Percentiles rank a stretch among this genome's conserved stretches.
These are phyloP conservation scores for Colletotrichum sp. DNA, from an alignment of 2,329 filamentous ascomycete species.

Conservation along the genomic window DNA sequence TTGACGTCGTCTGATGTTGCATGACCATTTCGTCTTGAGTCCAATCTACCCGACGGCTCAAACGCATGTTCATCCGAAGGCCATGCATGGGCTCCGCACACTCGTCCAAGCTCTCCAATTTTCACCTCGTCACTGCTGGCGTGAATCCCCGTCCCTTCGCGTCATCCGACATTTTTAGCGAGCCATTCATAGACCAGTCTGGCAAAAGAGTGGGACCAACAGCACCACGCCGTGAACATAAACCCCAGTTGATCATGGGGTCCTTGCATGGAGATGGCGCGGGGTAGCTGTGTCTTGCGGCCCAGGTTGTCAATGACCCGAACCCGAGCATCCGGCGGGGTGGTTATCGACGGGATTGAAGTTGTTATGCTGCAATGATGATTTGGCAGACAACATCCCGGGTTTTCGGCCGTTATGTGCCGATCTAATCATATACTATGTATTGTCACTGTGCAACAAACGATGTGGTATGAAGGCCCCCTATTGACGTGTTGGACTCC, in stretches of 20 bases:
- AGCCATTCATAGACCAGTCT: neutral
- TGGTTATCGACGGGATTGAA: neutral
- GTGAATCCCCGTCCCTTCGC: neutral
- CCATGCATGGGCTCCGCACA: neutral
- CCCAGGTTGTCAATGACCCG: neutral
- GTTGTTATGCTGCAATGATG: neutral
- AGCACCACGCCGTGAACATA: neutral
- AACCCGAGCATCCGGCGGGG: neutral
- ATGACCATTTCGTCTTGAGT: neutral
- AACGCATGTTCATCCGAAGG: neutral
- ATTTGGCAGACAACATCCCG: neutral
- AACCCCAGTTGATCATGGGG: neutral
- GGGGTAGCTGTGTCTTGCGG: neutral
- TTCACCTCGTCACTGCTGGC: neutral
- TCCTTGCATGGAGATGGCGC: neutral
- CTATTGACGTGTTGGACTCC: neutral
- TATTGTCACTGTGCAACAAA: neutral
- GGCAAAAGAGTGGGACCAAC: neutral
- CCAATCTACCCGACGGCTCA: neutral
- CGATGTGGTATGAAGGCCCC: neutral
- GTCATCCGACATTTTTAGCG: neutral
- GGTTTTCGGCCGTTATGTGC: neutral
- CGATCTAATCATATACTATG: neutral
- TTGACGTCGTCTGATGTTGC: neutral
- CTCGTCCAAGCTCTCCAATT: neutral